A percentile compares a stretch with the other conserved stretches of the same genome.
phyloP scores from a whole-genome alignment of 768 basidiomycete genomes.

The Lactifluus volemus region DNA sequence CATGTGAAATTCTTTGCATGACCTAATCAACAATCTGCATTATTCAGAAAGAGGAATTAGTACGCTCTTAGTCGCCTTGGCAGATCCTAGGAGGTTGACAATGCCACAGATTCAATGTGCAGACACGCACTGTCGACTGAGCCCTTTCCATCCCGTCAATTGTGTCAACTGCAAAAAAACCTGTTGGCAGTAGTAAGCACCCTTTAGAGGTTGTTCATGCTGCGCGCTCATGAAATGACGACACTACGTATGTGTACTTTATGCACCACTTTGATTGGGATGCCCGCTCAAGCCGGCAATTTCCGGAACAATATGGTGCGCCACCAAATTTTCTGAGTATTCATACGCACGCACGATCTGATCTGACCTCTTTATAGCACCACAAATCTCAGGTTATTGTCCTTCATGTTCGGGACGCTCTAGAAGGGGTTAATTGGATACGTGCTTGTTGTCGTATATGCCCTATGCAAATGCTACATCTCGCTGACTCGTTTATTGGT shows the following conservation, averaged over 20 bases:
- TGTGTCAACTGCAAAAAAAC: slow-evolving; percentile 16
- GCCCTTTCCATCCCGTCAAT: slow-evolving; percentile 12
- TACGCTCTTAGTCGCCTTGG: not conserved
- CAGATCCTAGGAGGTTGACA: not conserved
- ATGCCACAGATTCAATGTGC: slow-evolving; percentile 12
- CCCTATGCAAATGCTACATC: not conserved
- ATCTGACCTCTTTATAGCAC: slow-evolving; percentile 8
- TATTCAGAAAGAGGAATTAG: slow-evolving; percentile 16
- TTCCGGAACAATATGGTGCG: slow-evolving; percentile 17
- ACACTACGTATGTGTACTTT: not conserved
- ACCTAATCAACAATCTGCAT: not conserved
- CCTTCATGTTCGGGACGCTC: slow-evolving; percentile 12
- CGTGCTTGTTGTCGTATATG: not conserved
- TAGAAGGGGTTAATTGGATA: slow-evolving; percentile 3
- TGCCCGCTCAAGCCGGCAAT: slow-evolving; percentile 8
- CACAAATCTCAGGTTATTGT: slow-evolving; percentile 14
- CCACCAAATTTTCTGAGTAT: not conserved
- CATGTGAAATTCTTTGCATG: not conserved
- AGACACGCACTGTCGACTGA: slow-evolving; percentile 13
- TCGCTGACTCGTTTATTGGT: not conserved
- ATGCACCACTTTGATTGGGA: not conserved
- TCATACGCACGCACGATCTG: too few relatives aligned
- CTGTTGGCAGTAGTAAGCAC: slow-evolving; percentile 15
- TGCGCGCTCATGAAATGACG: not conserved
- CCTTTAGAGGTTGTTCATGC: not conserved